phyloP scores from a whole-genome alignment of 371 early-diverging fungal genomes.

The Mucor saturninus region DNA sequence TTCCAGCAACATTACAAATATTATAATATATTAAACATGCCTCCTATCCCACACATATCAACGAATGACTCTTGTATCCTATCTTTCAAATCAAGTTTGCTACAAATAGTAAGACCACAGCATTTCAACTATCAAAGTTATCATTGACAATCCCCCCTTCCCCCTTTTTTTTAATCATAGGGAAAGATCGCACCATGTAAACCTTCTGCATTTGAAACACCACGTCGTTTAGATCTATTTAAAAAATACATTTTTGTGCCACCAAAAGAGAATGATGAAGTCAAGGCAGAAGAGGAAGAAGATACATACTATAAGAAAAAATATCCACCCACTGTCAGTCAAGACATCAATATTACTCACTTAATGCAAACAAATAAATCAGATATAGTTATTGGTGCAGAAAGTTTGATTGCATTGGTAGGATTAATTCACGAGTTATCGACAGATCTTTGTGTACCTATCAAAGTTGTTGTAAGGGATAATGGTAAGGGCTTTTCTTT shows the following conservation, averaged over 20 bases:
- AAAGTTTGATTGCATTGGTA: constrained; percentile 11
- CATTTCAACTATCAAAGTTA: background rate
- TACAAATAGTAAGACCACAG: background rate
- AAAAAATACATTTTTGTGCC: constrained; percentile 9
- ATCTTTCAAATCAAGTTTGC: constrained; percentile 8
- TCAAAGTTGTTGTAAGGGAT: constrained; percentile 1
- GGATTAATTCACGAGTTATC: constrained; percentile 7
- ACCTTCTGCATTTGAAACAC: background rate
- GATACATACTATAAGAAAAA: constrained; percentile 15
- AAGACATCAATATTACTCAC: background rate
- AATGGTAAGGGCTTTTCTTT: background rate
- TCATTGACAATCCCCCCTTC: background rate
- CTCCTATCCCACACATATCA: background rate
- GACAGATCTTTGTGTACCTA: constrained; percentile 10
- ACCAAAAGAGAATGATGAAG: background rate
- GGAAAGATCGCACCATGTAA: constrained; percentile 16
- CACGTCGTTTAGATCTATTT: constrained; percentile 10
- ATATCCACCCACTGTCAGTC: background rate
- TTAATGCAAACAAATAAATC: background rate
- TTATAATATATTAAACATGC: constrained; percentile 2
- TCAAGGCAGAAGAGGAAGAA: background rate
- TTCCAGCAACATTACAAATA: constrained; percentile 17
- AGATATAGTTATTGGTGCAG: constrained; percentile 12
- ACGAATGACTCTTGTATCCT: constrained; percentile 4
- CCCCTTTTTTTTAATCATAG: background rate